A percentile compares a stretch with the other conserved stretches of the same genome.
Conservation (phyloP, 148 eudicot species). For the Camellia lanceoleosa region DNA sequence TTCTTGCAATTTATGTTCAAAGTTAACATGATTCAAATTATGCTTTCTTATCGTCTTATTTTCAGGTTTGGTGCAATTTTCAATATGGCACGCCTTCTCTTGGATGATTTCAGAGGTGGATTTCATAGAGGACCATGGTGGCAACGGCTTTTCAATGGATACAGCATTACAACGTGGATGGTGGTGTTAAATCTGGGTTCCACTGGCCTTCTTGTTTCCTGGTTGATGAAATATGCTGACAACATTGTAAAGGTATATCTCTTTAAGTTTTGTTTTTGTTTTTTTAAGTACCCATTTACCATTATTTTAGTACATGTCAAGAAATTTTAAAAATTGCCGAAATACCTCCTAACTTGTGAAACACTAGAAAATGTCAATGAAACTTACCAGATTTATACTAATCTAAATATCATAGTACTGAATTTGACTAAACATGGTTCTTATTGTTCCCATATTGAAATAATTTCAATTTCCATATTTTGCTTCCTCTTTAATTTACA, state of each 20-base stretch:
- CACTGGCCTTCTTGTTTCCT: constrained; percentile 88
- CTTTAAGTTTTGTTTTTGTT: background rate
- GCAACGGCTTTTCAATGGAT: constrained; percentile 87
- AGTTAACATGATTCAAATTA: background rate
- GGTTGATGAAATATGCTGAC: constrained; percentile 99
- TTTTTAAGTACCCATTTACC: background rate
- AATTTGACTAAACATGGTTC: background rate
- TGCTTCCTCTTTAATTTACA: background rate
- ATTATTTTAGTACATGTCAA: background rate
- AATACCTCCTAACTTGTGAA: background rate
- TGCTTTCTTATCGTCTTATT: constrained; percentile 10
- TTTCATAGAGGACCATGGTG: constrained; percentile 95
- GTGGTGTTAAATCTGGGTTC: constrained; percentile 96
- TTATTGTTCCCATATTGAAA: background rate
- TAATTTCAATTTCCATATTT: background rate
- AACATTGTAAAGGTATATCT: constrained; percentile 74
- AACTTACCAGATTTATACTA: background rate
- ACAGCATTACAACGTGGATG: constrained; percentile 79
- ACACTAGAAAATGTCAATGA: background rate
- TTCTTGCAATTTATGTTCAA: background rate
- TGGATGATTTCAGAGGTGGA: constrained; percentile 82
- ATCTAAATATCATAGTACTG: background rate
- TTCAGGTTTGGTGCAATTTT: constrained; percentile 85
- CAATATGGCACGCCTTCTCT: constrained; percentile 73
- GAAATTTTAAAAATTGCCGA: background rate